Evolutionary conservation across 371 early-diverging fungal species (phyloP).

Genomic region (Circinella minor): DNA sequence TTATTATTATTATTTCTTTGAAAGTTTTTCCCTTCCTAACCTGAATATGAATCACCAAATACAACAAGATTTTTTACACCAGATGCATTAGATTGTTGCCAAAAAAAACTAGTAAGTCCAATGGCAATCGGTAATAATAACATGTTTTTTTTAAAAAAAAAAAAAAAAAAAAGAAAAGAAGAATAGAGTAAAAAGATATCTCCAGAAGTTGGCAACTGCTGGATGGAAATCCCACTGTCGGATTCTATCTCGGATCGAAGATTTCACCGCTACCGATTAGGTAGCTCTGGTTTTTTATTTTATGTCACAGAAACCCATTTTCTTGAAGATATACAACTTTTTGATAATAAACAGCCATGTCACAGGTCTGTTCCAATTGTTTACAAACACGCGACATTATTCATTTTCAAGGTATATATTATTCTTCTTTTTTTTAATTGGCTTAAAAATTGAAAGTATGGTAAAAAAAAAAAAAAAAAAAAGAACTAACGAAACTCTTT

Average conservation of each 20-base stretch:
- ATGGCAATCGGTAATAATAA: background rate
- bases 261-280: too few species aligned
- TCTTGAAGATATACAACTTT: background rate
- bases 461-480: background rate
- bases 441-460: too few species aligned
- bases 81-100: conserved; percentile 6
- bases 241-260: too few species aligned
- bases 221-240: too few species aligned
- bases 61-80: conserved; percentile 44
- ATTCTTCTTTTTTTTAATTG: background rate
- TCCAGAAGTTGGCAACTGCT: too few species aligned
- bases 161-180: background rate
- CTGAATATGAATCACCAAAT: conserved; percentile 55
- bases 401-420: conserved; percentile 9
- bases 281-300: background rate
- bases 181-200: background rate
- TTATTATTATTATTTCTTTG: background rate
- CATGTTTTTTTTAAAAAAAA: background rate
- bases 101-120: background rate
- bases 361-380: conserved; percentile 16
- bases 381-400: conserved; percentile 12
- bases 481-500: background rate
- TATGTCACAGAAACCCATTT: background rate
- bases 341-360: conserved; percentile 1
- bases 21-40: background rate